phyloP scores from a whole-genome alignment of 1,284 basidiomycete species.

The Earliella scabrosa region DNA sequence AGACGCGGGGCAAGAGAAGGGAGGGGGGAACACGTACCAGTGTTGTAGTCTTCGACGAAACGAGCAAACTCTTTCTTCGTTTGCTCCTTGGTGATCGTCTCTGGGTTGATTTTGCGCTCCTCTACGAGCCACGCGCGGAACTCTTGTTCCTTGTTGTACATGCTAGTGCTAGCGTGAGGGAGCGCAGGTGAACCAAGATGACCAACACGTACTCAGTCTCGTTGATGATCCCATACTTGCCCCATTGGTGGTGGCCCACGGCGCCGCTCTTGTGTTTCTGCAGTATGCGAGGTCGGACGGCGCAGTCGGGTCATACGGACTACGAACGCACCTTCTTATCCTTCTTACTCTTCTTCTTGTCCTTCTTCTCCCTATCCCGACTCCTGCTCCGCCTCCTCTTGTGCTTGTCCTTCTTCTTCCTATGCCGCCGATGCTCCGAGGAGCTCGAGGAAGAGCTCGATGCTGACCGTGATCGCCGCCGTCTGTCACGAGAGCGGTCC shows the following conservation, averaged over 20 bases:
- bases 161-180: slow-evolving; percentile 43
- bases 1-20: not conserved
- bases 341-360: slow-evolving; percentile 68
- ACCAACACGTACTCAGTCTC: slow-evolving; percentile 75
- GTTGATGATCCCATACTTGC: slow-evolving; percentile 84
- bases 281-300: slow-evolving; percentile 4
- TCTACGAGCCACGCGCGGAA: slow-evolving; percentile 91
- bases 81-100: slow-evolving; percentile 82
- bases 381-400: slow-evolving; percentile 46
- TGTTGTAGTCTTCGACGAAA: slow-evolving; percentile 88
- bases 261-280: slow-evolving; percentile 62
- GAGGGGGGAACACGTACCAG: slow-evolving; percentile 52
- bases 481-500: slow-evolving; percentile 29
- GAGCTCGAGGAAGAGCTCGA: slow-evolving; percentile 41
- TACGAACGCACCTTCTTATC: slow-evolving; percentile 57
- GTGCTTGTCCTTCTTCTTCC: slow-evolving; percentile 47
- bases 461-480: slow-evolving; percentile 39
- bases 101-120: slow-evolving; percentile 87
- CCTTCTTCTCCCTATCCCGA: slow-evolving; percentile 57
- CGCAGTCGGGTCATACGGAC: not conserved
- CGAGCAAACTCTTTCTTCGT: slow-evolving; percentile 82
- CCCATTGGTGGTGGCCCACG: slow-evolving; percentile 72
- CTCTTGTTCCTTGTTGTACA: slow-evolving; percentile 81
- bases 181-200: not conserved
- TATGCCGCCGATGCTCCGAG: slow-evolving; percentile 45